Conservation (phyloP, 139 green algal species). For the Volvox africanus region DNA sequence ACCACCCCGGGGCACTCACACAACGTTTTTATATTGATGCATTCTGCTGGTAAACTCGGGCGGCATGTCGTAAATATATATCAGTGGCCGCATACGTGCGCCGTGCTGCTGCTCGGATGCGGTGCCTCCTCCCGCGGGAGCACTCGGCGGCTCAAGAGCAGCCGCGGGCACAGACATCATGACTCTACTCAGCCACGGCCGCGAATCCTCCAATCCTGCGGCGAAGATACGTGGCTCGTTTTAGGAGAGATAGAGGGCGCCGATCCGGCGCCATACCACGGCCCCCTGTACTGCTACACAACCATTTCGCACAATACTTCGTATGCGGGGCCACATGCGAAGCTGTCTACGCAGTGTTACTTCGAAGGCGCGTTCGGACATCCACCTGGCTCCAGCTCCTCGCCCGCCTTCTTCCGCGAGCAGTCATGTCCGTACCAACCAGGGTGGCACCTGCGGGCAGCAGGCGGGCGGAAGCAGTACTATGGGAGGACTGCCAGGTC, state of each 20-base stretch:
- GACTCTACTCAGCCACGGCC: conserved; percentile 50
- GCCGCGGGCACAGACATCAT: conserved; percentile 19
- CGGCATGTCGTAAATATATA: conserved; percentile 73
- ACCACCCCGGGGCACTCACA: not conserved
- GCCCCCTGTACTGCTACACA: too few relatives aligned
- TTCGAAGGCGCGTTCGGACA: not conserved
- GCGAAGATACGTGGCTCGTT: too few relatives aligned
- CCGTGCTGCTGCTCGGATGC: too few relatives aligned
- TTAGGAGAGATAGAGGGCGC: too few relatives aligned
- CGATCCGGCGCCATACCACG: too few relatives aligned
- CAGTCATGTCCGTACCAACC: conserved; percentile 72
- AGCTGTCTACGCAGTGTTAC: too few relatives aligned
- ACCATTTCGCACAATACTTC: too few relatives aligned
- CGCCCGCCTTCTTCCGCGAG: conserved; percentile 45
- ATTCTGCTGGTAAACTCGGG: conserved; percentile 61
- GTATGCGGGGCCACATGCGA: too few relatives aligned
- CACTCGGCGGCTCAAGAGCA: not conserved
- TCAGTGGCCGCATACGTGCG: conserved; percentile 57
- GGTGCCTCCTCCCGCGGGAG: not conserved
- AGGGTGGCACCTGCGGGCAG: not conserved
- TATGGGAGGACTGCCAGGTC: too few relatives aligned
- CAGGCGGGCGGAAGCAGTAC: too few relatives aligned
- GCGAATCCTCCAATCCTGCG: not conserved
- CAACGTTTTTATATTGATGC: conserved; percentile 52
- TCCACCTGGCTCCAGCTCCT: conserved; percentile 43